These are phyloP conservation scores for Lojkania enalia DNA, from an alignment of 2,329 filamentous ascomycete species.

Conservation along the genomic window DNA sequence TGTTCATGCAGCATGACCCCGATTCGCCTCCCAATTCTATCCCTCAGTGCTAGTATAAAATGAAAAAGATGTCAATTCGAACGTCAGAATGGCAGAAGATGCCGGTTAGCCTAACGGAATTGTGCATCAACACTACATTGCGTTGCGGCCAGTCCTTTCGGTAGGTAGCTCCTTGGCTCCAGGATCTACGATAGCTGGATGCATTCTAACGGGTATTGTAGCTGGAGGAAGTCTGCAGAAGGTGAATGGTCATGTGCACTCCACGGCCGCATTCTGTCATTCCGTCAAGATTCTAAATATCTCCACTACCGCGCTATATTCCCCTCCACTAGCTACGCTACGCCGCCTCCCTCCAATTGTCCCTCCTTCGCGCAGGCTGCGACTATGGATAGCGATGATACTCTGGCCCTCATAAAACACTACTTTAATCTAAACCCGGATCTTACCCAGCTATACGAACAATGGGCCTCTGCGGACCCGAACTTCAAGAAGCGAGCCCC, in stretches of 20 bases:
- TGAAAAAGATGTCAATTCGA: slow-evolving; percentile 51
- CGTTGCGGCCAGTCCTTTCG: slow-evolving; percentile 93
- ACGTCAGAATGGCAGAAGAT: slow-evolving; percentile 85
- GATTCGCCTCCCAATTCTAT: no score
- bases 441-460: slow-evolving; percentile 72
- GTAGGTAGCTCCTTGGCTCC: slow-evolving; percentile 46
- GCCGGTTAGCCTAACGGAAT: slow-evolving; percentile 77
- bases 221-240: slow-evolving; percentile 80
- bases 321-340: slow-evolving; percentile 44
- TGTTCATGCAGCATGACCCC: no score
- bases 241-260: slow-evolving; percentile 91
- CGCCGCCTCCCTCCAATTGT: slow-evolving; percentile 43
- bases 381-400: slow-evolving; percentile 64
- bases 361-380: slow-evolving; percentile 37
- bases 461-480: slow-evolving; percentile 83
- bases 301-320: slow-evolving; percentile 79
- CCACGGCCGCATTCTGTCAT: slow-evolving; percentile 78
- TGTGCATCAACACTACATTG: slow-evolving; percentile 92
- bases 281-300: slow-evolving; percentile 78
- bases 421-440: slow-evolving; percentile 89
- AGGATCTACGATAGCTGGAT: no score
- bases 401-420: slow-evolving; percentile 71
- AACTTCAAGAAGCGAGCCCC: slow-evolving; percentile 90
- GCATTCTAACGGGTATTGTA: slow-evolving; percentile 38
- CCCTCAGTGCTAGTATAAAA: no score